Conservation (phyloP, 2,329 filamentous ascomycete genomes). For the Emergomyces africanus region DNA sequence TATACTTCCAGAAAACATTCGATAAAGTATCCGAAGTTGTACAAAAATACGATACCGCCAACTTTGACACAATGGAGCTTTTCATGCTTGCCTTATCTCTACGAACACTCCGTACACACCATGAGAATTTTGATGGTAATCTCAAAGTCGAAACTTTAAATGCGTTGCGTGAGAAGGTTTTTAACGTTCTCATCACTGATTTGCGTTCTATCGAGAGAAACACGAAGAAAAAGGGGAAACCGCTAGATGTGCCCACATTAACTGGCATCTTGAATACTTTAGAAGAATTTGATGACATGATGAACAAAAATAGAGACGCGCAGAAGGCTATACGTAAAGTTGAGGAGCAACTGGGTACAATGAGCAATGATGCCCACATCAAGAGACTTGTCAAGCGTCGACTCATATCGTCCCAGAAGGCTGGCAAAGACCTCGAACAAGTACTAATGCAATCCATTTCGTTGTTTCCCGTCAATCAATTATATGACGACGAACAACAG, state of each 20-base stretch:
- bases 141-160: conserved; percentile 20
- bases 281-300: conserved; percentile 29
- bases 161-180: conserved; percentile 22
- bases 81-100: conserved; percentile 25
- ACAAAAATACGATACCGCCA: conserved; percentile 19
- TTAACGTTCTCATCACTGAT: conserved; percentile 21
- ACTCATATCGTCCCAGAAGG: conserved; percentile 20
- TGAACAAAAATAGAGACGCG: conserved; percentile 21
- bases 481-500: conserved; percentile 27
- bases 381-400: conserved; percentile 22
- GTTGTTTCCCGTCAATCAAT: conserved; percentile 22
- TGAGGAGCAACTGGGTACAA: conserved; percentile 20
- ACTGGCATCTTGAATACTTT: conserved; percentile 26
- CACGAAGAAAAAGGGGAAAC: conserved; percentile 20
- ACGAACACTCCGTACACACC: conserved; percentile 22
- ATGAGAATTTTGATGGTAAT: conserved; percentile 17
- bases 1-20: conserved; percentile 24
- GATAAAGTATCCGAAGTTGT: conserved; percentile 18
- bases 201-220: conserved; percentile 24
- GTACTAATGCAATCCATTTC: conserved; percentile 17
- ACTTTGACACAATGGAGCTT: conserved; percentile 24
- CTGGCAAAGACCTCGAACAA: conserved; percentile 1
- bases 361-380: conserved; percentile 19
- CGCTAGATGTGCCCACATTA: conserved; percentile 18
- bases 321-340: conserved; percentile 25